Base-by-base conservation (phyloP, 768 basidiomycete genomes). In the Holtermanniella nyarrowii region DNA sequence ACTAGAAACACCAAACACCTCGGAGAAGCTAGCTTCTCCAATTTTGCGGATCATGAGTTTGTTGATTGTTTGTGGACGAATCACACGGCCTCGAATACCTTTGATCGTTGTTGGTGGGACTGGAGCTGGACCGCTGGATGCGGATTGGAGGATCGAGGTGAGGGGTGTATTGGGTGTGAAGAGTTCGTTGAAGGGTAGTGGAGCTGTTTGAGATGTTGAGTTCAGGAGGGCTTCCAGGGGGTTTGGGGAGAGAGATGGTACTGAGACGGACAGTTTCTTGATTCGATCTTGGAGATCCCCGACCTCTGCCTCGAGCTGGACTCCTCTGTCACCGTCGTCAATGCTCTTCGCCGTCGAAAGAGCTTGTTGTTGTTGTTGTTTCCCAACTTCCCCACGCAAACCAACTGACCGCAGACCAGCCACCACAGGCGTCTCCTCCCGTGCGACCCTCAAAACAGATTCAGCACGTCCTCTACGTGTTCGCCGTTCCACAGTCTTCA, bases 11-110 rank as follows among this genome's bases (percentile, higher is more conserved):
- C 53, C 85, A 69, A 88, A 99, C 24, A 99, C 95, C 66, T 99
- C 95, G 0, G 88, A 93, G 71, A 85, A 99, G 45, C 86, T 88
- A 5, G 95, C 95, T 73, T 99, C 95, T 40, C 93, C 93, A 43
- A 96, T 82, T 72, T 99, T 99, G 58, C 73, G 76, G 71, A 89
- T 88, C 4, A 50, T 70, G 21, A 70, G 54, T 54, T 72, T 58
- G 11, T 44, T 24, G n/a, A 46, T 25, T 10, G 18, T 21, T 11
- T 26, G 45, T 12, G n/a, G 25, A 4, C 13, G 27, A 31, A 39
- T 7, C 5, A n/a, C 42, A 10, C 44, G 44, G 25, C 24, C 44
- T 22, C 44, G 23, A 10, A 23, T 37, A 7, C 31, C 31, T 16
- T 37, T 37, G 31, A 37, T 37, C 31, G 31, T 27, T 13, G 14